phyloP scores from a whole-genome alignment of 257 asterid genomes.

The Schizonepeta tenuifolia region DNA sequence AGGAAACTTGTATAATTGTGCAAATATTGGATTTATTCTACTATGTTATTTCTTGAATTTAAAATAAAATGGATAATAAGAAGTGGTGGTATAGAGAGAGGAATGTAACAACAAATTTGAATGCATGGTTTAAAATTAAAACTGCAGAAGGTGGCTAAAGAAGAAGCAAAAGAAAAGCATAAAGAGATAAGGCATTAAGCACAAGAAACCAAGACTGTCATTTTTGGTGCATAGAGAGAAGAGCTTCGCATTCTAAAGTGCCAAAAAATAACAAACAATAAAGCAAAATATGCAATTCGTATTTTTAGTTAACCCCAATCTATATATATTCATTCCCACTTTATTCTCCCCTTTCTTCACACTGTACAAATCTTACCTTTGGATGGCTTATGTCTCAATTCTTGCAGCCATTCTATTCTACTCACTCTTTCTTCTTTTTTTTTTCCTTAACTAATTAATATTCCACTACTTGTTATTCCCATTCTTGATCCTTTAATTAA shows the following conservation, averaged over 20 bases:
- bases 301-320: constrained; percentile 46
- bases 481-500: neutral
- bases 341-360: constrained; percentile 68
- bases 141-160: constrained; percentile 34
- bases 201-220: constrained; percentile 63
- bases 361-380: constrained; percentile 62
- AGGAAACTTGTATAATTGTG: neutral
- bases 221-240: constrained; percentile 57
- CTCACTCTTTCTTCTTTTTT: neutral
- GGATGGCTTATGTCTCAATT: constrained; percentile 47
- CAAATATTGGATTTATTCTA: no score
- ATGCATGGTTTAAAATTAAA: constrained; percentile 3
- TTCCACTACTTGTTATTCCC: neutral
- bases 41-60: neutral
- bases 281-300: constrained; percentile 53
- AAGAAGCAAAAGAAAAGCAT: constrained; percentile 62
- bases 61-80: neutral
- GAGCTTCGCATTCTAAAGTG: constrained; percentile 75
- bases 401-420: constrained; percentile 31
- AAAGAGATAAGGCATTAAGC: constrained; percentile 63
- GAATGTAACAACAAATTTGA: constrained; percentile 18
- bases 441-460: neutral
- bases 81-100: neutral
- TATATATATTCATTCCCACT: constrained; percentile 35
- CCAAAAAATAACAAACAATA: constrained; percentile 37